Evolutionary conservation across 495 filamentous ascomycete species (phyloP), one percentile per base, ranked within the genome.

Genomic region (Bryoglossum gracile): DNA sequence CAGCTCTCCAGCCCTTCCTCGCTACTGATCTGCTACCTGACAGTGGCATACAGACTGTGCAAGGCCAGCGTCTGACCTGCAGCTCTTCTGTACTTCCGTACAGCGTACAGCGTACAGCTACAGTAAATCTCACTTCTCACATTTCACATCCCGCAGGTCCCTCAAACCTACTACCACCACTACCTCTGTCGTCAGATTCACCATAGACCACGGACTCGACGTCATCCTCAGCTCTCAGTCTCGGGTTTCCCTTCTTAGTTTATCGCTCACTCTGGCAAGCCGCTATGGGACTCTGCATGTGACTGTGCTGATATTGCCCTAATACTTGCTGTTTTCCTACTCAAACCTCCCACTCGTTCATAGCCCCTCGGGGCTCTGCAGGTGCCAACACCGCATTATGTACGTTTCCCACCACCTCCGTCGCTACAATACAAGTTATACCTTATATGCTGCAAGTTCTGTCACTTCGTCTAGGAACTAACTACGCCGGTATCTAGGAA

Each of bases 401-500:
- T 60, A 57, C 23, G 55, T 61, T 35, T 38, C 33, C 38, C 41
- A 26, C 24, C 26, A 13, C 48, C 44, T n/a, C 42, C 21, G 35
- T 16, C 36, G 21, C 19, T 23, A 26, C 23, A 42, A n/a, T 26
- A 10, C 23, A 38, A 34, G 30, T 11, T 4, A 25, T 24, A 23
- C 42, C 3, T 19, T 32, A 23, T 17, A 23, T 35, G 26, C 17
- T 44, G 39, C 32, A 24, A 24, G 3, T 42, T 14, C 8, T 19
- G 36, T 30, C 9, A 25, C 43, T 42, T 26, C 24, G 13, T 5
- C 28, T 26, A 46, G 21, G 16, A 41, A 50, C 58, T 51, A 30
- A 56, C 26, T 9, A 44, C 40, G 28, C 25, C 19, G 34, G 16
- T 37, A 9, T 41, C 17, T 39, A 98, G 92, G 92, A 97, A 98